These are phyloP conservation scores for Scutellaria baicalensis DNA, from an alignment of 257 asterid species.

Conservation along the genomic window DNA sequence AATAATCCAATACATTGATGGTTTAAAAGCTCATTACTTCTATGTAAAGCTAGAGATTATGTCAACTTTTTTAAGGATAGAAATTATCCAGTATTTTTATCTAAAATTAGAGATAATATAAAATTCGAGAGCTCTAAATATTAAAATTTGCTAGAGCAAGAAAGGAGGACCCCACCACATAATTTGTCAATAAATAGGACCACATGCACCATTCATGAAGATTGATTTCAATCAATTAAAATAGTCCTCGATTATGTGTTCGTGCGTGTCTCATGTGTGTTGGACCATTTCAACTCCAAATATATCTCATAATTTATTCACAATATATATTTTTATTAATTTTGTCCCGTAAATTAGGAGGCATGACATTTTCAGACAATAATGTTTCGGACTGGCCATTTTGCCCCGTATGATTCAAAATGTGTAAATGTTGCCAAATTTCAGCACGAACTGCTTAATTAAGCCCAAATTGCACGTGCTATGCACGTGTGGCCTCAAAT, in stretches of 20 bases:
- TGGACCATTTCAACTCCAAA: slow-evolving; percentile 4
- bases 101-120: background rate
- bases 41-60: background rate
- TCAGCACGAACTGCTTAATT: too few relatives aligned
- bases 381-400: too few relatives aligned
- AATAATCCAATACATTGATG: too few relatives aligned
- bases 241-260: background rate
- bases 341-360: too few relatives aligned
- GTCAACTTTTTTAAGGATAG: background rate
- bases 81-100: background rate
- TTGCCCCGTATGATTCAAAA: too few relatives aligned
- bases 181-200: slow-evolving; percentile 20
- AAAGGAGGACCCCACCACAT: slow-evolving; percentile 14
- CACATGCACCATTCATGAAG: slow-evolving; percentile 26
- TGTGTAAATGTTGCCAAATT: too few relatives aligned
- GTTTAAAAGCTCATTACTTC: background rate
- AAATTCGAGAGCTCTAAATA: background rate
- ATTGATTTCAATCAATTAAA: slow-evolving; percentile 11
- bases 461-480: too few relatives aligned
- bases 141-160: background rate
- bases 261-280: background rate
- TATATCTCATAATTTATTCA: background rate
- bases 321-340: background rate
- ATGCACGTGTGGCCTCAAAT: too few relatives aligned
- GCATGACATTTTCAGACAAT: too few relatives aligned